Evolutionary conservation across 2,329 filamentous ascomycete genomes (phyloP).

Genomic region (Acrocalymma vagum): DNA sequence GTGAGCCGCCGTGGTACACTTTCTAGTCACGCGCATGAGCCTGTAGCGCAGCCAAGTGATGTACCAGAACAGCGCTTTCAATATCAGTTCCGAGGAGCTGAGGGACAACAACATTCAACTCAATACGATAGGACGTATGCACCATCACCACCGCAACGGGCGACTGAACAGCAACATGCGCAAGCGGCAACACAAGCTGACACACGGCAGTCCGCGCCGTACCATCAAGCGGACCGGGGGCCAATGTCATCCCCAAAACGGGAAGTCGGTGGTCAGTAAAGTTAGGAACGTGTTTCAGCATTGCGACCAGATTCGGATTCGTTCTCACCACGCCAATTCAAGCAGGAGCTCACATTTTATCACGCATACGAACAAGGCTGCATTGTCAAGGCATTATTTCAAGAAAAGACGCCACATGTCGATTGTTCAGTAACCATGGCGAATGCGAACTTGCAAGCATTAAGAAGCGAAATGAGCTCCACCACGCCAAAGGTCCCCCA

Average conservation of each 20-base stretch:
- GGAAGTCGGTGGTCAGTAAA: constrained; percentile 46
- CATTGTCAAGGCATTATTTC: constrained; percentile 15
- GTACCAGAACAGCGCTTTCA: constrained; percentile 30
- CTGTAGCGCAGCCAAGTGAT: constrained; percentile 32
- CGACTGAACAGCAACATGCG: constrained; percentile 33
- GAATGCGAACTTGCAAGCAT: constrained; percentile 33
- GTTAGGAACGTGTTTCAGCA: constrained; percentile 32
- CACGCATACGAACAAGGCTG: constrained; percentile 6
- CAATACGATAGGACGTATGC: constrained; percentile 29
- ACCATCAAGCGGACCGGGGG: constrained; percentile 42
- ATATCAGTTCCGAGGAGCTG: constrained; percentile 25
- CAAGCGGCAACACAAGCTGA: constrained; percentile 40
- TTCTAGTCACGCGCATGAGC: constrained; percentile 41
- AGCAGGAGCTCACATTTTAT: constrained; percentile 13
- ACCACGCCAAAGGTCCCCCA: constrained; percentile 35
- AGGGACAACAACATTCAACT: constrained; percentile 27
- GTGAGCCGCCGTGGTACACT: constrained; percentile 43
- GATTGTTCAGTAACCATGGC: constrained; percentile 21
- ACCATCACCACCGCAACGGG: constrained; percentile 26
- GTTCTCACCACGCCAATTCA: constrained; percentile 20
- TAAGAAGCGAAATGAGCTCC: constrained; percentile 50
- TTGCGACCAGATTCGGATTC: constrained; percentile 24
- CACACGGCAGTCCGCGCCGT: constrained; percentile 40
- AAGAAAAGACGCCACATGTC: constrained; percentile 28
- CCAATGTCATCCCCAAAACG: constrained; percentile 46